Base-by-base conservation (phyloP, 257 asterid species). In the Ehretia macrophylla region DNA sequence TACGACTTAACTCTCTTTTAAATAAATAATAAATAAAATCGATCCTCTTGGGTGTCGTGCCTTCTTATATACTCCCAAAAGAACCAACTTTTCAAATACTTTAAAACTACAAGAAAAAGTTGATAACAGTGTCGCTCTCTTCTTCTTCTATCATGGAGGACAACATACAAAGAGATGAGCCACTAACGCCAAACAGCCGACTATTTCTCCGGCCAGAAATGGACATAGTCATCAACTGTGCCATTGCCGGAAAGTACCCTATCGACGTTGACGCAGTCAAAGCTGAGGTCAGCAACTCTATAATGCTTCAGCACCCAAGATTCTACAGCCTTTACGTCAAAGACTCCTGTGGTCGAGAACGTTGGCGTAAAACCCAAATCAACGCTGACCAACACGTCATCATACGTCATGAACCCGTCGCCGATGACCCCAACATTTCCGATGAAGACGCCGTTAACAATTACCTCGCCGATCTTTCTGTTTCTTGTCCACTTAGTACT, bases 131-230 rank as follows among this genome's bases (percentile, higher is more conserved):
- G 14, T 3, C 8, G 2, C 46, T 32, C 22, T n/a, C 11, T n/a
- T 17, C 23, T n/a, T 9, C 22, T 50, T 50, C 12, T 8, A 50
- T n/a, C 55, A 50, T 50, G 55, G 55, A n/a, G 22, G 1, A 6
- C 27, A 50, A 50, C 14, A 47, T 32, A 50, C 79, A 59, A 35
- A 22, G 46, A 51, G 89, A 85, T 58, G 81, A 85, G 64, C 95
- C 96, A 0, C 62, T 88, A 0, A 75, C 92, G 1, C 96, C 96
- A 16, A 75, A 83, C 27, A 95, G 96, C 48, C 81, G 92, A 17
- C 75, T 85, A 56, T 74, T 85, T 63, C 32, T 76, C 59, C 89
- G 74, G 68, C 85, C 86, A 16, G 65, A 11, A 4, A 68, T 76
- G 54, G 64, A 74, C 70, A 83, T 71, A 53, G 64, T 88, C 17